These are phyloP conservation scores for Misopates orontium DNA, from an alignment of 257 asterid species.

Conservation along the genomic window DNA sequence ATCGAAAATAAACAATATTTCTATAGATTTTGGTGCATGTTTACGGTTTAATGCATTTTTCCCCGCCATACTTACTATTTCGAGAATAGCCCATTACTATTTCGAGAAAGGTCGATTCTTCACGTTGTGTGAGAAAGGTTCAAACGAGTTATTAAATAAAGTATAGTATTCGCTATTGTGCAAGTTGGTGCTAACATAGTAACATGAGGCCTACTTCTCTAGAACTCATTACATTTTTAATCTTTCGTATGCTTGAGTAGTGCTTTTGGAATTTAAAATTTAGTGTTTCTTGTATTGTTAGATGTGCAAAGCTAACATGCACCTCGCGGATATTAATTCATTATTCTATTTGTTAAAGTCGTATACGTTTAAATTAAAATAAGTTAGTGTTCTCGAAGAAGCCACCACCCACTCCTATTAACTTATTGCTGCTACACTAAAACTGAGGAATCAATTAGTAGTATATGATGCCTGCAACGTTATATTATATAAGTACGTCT, in stretches of 20 bases:
- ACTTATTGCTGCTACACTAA: neutral
- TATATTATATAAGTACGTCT: too few relatives aligned
- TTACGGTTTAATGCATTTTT: too few relatives aligned
- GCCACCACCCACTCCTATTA: conserved; percentile 7
- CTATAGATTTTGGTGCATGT: too few relatives aligned
- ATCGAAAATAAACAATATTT: too few relatives aligned
- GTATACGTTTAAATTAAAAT: conserved; percentile 4
- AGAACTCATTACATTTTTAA: neutral
- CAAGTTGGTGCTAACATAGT: conserved; percentile 2
- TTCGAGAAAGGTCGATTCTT: neutral
- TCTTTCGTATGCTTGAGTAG: neutral
- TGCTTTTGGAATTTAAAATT: conserved; percentile 9
- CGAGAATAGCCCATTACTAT: too few relatives aligned
- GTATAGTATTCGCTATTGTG: neutral
- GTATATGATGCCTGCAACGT: too few relatives aligned
- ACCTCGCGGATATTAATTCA: conserved; percentile 4
- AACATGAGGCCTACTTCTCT: conserved; percentile 1
- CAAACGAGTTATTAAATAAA: conserved; percentile 1
- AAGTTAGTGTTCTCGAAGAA: conserved; percentile 16
- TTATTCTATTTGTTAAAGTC: neutral
- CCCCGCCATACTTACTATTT: too few relatives aligned
- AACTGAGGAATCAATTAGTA: conserved; percentile 5
- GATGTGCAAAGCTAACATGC: conserved; percentile 24
- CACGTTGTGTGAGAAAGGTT: conserved; percentile 20
- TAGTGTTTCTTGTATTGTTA: conserved; percentile 22